Conservation (phyloP, 2,329 filamentous ascomycete genomes). For the Myriosclerotinia scirpicola region DNA sequence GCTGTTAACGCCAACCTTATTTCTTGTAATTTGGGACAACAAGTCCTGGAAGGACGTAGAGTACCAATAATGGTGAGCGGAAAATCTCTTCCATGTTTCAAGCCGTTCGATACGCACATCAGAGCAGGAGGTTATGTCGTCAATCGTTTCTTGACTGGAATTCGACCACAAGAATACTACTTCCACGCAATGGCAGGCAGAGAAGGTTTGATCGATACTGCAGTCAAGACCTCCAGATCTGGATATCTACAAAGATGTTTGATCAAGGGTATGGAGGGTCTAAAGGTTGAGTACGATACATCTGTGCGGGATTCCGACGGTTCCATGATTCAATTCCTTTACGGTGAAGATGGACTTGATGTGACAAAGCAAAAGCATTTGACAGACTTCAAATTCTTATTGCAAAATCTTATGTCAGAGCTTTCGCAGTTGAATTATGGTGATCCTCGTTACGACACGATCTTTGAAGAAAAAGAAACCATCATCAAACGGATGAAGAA, state of each 20-base stretch:
- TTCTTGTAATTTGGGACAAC: constrained; percentile 95
- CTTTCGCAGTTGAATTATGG: constrained; percentile 72
- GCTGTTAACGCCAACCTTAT: constrained; percentile 95
- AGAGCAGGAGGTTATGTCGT: constrained; percentile 91
- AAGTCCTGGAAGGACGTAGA: constrained; percentile 90
- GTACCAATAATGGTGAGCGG: constrained; percentile 98
- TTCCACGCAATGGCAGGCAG: constrained; percentile 99
- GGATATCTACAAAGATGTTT: constrained; percentile 96
- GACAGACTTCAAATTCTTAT: constrained; percentile 83
- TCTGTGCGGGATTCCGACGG: constrained; percentile 94
- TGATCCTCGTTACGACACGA: constrained; percentile 53
- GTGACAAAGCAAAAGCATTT: constrained; percentile 93
- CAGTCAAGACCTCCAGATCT: constrained; percentile 95
- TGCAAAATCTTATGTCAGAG: constrained; percentile 81
- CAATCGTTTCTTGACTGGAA: constrained; percentile 95
- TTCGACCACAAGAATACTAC: constrained; percentile 96
- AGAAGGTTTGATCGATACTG: constrained; percentile 97
- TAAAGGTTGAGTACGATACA: constrained; percentile 88
- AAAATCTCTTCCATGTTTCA: constrained; percentile 93
- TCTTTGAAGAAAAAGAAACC: constrained; percentile 63
- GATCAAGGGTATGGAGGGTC: constrained; percentile 97
- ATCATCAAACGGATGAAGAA: constrained; percentile 73
- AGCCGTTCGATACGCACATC: constrained; percentile 83
- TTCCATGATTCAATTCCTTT: constrained; percentile 89
- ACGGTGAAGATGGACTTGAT: constrained; percentile 94